A percentile compares a stretch with the other conserved stretches of the same genome.
These are phyloP conservation scores for Aureobasidium sp. DNA, from an alignment of 2,329 filamentous ascomycete species.

Conservation along the genomic window DNA sequence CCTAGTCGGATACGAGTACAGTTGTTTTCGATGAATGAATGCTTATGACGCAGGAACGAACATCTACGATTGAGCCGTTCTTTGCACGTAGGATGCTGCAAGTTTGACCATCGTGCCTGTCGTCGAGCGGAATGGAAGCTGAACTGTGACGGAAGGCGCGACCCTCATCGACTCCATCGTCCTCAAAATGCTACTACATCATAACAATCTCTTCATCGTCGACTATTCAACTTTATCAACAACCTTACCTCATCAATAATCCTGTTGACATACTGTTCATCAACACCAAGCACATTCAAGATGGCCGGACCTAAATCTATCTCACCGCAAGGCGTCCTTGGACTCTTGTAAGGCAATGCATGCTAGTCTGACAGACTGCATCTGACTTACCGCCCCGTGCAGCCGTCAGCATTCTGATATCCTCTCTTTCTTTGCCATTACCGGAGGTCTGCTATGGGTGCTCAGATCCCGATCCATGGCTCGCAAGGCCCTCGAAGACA, in stretches of 20 bases:
- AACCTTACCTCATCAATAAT: not conserved
- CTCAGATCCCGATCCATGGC: not conserved
- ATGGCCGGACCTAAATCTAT: not conserved
- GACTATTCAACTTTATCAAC: no score
- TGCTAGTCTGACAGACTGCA: not conserved
- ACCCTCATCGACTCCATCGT: not conserved
- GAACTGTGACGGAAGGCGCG: not conserved
- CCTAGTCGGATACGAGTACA: not conserved
- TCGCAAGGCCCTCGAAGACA: not conserved
- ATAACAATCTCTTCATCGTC: no score
- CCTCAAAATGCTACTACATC: no score
- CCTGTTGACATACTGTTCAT: not conserved
- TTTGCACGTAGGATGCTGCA: not conserved
- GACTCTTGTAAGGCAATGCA: not conserved
- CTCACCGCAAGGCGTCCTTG: not conserved
- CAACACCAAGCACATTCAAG: not conserved
- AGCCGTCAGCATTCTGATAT: not conserved
- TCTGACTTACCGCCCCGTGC: not conserved
- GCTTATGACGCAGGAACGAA: no score
- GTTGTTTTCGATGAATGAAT: not conserved
- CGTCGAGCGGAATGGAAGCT: not conserved
- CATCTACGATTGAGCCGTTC: not conserved
- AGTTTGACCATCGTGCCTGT: not conserved
- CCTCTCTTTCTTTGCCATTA: not conserved
- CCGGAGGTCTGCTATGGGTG: not conserved